These are phyloP conservation scores for Pistacia vera DNA, from an alignment of 345 rosid species.

Conservation along the genomic window DNA sequence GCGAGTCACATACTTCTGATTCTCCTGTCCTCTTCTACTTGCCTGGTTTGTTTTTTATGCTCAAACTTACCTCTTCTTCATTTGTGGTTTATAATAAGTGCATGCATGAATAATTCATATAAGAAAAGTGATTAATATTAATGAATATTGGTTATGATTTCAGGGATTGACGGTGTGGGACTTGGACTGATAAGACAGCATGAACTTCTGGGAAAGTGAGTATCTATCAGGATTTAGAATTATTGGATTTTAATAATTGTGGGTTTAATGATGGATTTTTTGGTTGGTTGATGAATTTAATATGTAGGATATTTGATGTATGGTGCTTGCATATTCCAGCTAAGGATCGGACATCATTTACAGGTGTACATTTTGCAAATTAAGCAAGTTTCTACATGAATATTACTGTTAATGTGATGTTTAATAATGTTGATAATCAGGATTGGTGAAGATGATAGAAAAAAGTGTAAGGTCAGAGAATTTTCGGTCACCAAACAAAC, in stretches of 20 bases:
- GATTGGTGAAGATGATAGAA: slow-evolving; percentile 61
- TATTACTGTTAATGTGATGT: not conserved
- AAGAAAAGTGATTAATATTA: not conserved
- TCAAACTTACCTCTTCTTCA: too few species aligned
- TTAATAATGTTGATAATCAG: slow-evolving; percentile 32
- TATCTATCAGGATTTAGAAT: too few species aligned
- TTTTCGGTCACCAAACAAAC: slow-evolving; percentile 45
- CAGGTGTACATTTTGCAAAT: slow-evolving; percentile 31
- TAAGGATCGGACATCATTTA: slow-evolving; percentile 66
- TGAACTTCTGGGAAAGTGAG: slow-evolving; percentile 63
- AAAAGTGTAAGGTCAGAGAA: slow-evolving; percentile 46
- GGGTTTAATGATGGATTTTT: not conserved
- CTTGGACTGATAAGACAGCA: slow-evolving; percentile 62
- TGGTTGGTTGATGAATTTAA: slow-evolving; percentile 6
- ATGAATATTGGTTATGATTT: not conserved
- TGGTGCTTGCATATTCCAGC: slow-evolving; percentile 90
- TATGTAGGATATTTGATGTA: slow-evolving; percentile 60
- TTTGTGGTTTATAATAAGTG: slow-evolving; percentile 3
- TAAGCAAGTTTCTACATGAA: too few species aligned
- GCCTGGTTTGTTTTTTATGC: slow-evolving; percentile 40
- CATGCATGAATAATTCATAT: slow-evolving; percentile 39
- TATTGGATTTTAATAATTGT: not conserved
- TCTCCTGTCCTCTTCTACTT: slow-evolving; percentile 58
- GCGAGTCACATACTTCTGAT: slow-evolving; percentile 21
- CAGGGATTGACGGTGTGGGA: slow-evolving; percentile 75